Conservation (phyloP, 768 basidiomycete genomes). For the Cubamyces sp. region DNA sequence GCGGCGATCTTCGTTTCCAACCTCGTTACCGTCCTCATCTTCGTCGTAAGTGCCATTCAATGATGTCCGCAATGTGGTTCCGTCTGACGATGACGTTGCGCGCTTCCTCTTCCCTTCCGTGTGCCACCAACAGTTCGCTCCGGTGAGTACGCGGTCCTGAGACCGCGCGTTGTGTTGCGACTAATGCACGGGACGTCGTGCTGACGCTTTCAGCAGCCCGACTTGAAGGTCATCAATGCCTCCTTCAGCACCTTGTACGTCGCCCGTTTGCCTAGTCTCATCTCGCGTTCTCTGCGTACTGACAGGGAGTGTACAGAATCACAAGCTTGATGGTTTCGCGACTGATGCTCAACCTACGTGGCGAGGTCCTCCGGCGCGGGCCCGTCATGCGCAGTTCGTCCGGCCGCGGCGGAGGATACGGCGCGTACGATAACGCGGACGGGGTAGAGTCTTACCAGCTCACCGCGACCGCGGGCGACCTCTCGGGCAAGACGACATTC, state of each 20-base stretch:
- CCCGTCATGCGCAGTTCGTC: slow-evolving; percentile 16
- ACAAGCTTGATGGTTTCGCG: slow-evolving; percentile 31
- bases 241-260: slow-evolving; percentile 35
- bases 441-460: slow-evolving; percentile 13
- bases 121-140: slow-evolving; percentile 8
- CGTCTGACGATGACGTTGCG: too few species aligned
- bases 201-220: slow-evolving; percentile 20
- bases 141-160: slow-evolving; percentile 24
- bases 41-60: slow-evolving; percentile 23
- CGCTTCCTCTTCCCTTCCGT: not conserved
- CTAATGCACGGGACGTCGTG: slow-evolving; percentile 4
- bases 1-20: slow-evolving; percentile 32
- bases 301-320: slow-evolving; percentile 11
- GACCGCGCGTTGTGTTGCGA: slow-evolving; percentile 10
- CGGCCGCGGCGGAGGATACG: not conserved
- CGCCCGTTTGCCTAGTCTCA: not conserved
- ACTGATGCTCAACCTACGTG: slow-evolving; percentile 29
- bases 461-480: slow-evolving; percentile 1
- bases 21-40: slow-evolving; percentile 30
- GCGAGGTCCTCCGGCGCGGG: slow-evolving; percentile 20
- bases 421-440: not conserved
- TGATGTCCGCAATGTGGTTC: too few species aligned
- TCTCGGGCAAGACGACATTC: slow-evolving; percentile 13
- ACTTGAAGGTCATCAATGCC: slow-evolving; percentile 34
- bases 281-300: not conserved